A percentile compares a stretch with the other conserved stretches of the same genome.
These are phyloP conservation scores for Parastagonospora nodorum DNA, from an alignment of 2,329 filamentous ascomycete species.

Conservation along the genomic window DNA sequence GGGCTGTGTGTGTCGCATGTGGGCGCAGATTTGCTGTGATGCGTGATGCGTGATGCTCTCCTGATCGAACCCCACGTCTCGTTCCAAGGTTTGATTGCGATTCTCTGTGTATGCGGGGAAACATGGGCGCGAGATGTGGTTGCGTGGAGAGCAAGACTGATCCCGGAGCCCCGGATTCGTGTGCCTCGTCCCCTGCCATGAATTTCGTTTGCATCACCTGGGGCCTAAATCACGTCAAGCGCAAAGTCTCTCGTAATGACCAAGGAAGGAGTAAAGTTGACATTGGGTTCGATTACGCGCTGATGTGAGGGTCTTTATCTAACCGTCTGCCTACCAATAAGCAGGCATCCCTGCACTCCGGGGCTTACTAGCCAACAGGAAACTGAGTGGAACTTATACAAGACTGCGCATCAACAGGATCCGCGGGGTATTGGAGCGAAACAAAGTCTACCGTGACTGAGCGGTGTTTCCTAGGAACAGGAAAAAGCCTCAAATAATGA, in stretches of 20 bases:
- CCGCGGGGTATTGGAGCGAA: constrained; percentile 43
- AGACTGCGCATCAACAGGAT: constrained; percentile 36
- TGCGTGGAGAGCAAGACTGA: constrained; percentile 10
- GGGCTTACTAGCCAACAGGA: constrained; percentile 21
- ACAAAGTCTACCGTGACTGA: constrained; percentile 31
- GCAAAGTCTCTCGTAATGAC: constrained; percentile 40
- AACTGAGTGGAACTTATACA: constrained; percentile 41
- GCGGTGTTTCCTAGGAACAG: background rate
- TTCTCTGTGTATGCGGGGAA: constrained; percentile 23
- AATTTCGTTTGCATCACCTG: constrained; percentile 37
- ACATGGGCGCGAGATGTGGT: background rate
- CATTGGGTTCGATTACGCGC: constrained; percentile 38
- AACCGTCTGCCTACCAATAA: constrained; percentile 34
- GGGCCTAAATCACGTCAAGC: constrained; percentile 42
- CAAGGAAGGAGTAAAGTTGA: constrained; percentile 19
- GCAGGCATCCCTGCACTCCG: constrained; percentile 25
- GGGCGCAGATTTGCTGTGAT: constrained; percentile 16
- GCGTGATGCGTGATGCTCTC: constrained; percentile 17
- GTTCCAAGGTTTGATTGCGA: background rate
- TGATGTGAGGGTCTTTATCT: constrained; percentile 39
- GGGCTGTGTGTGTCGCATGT: constrained; percentile 16
- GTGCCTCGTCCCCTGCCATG: constrained; percentile 21
- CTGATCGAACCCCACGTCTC: constrained; percentile 8
- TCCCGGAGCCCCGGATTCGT: constrained; percentile 21
- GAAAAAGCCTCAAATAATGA: constrained; percentile 18